Percentiles rank a stretch among this genome's conserved stretches.
These are phyloP conservation scores for Scortechinia acanthostroma DNA, from an alignment of 2,329 filamentous ascomycete genomes.

Conservation along the genomic window DNA sequence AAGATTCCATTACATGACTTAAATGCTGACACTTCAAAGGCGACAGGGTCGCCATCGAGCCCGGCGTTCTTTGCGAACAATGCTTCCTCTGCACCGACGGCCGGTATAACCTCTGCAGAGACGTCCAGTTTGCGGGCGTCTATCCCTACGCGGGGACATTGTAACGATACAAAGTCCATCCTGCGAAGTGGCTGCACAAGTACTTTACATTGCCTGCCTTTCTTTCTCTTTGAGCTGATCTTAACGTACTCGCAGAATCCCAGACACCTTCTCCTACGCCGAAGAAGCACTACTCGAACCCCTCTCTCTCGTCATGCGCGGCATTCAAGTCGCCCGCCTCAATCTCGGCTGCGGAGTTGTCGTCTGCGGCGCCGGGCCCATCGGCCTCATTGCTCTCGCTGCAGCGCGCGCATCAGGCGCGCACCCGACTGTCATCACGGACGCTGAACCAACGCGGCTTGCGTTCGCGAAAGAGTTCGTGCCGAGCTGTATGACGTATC, in stretches of 20 bases:
- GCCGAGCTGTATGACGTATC: slow-evolving; percentile 43
- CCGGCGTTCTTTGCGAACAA: slow-evolving; percentile 52
- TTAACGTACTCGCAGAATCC: slow-evolving; percentile 23
- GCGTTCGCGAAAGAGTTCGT: slow-evolving; percentile 50
- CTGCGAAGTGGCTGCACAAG: slow-evolving; percentile 50
- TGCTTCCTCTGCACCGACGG: slow-evolving; percentile 53
- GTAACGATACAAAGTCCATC: slow-evolving; percentile 53
- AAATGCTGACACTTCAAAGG: slow-evolving; percentile 29
- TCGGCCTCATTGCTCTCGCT: slow-evolving; percentile 50
- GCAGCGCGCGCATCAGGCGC: slow-evolving; percentile 54
- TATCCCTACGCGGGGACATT: slow-evolving; percentile 54
- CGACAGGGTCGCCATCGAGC: slow-evolving; percentile 61
- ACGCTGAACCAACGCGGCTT: slow-evolving; percentile 46
- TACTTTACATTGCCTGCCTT: slow-evolving; percentile 13
- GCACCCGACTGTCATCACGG: slow-evolving; percentile 56
- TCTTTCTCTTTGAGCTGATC: neutral
- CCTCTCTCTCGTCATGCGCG: slow-evolving; percentile 54
- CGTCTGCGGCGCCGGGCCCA: slow-evolving; percentile 56
- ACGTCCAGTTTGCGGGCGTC: slow-evolving; percentile 53
- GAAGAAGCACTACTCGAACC: slow-evolving; percentile 60
- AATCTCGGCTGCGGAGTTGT: slow-evolving; percentile 44
- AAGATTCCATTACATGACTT: no score
- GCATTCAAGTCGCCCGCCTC: slow-evolving; percentile 42
- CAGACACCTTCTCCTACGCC: slow-evolving; percentile 43
- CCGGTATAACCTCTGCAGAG: slow-evolving; percentile 57